Evolutionary conservation across 2,329 filamentous ascomycete genomes (phyloP).

Genomic region (Fusarium duplospermum): DNA sequence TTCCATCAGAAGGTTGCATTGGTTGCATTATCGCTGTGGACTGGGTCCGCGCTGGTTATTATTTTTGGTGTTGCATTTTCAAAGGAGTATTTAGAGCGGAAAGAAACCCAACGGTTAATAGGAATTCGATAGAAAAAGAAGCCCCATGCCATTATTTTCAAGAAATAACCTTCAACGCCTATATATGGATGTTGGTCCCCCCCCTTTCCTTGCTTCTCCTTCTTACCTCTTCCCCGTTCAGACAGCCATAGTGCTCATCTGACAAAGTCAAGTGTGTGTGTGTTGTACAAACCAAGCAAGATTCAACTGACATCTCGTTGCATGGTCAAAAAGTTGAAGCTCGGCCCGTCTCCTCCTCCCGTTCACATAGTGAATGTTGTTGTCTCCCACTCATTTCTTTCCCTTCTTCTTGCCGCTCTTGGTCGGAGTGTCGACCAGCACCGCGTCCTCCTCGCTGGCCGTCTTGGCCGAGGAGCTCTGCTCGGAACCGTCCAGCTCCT

Average conservation of each 20-base stretch:
- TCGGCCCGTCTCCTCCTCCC: background rate
- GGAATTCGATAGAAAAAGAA: constrained; percentile 32
- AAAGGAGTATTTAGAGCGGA: constrained; percentile 28
- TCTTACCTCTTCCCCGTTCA: background rate
- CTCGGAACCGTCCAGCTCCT: constrained; percentile 79
- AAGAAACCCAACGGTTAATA: constrained; percentile 5
- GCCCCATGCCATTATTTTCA: constrained; percentile 36
- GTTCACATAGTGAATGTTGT: background rate
- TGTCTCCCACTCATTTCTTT: constrained; percentile 53
- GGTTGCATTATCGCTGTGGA: constrained; percentile 12
- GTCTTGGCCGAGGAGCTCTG: constrained; percentile 55
- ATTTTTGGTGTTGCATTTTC: constrained; percentile 37
- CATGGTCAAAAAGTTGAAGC: constrained; percentile 2
- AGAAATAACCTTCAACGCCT: constrained; percentile 27
- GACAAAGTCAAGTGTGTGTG: constrained; percentile 4
- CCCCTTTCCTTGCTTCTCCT: background rate
- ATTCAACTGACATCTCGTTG: background rate
- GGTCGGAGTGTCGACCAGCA: constrained; percentile 76
- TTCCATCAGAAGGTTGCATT: constrained; percentile 28
- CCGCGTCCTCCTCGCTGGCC: constrained; percentile 61
- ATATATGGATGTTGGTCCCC: constrained; percentile 10
- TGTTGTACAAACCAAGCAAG: constrained; percentile 22
- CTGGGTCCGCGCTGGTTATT: constrained; percentile 32
- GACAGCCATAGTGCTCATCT: constrained; percentile 4
- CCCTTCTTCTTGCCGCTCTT: constrained; percentile 70